phyloP scores from a whole-genome alignment of 106 monocot genomes.

The Dendrobium huoshanense region DNA sequence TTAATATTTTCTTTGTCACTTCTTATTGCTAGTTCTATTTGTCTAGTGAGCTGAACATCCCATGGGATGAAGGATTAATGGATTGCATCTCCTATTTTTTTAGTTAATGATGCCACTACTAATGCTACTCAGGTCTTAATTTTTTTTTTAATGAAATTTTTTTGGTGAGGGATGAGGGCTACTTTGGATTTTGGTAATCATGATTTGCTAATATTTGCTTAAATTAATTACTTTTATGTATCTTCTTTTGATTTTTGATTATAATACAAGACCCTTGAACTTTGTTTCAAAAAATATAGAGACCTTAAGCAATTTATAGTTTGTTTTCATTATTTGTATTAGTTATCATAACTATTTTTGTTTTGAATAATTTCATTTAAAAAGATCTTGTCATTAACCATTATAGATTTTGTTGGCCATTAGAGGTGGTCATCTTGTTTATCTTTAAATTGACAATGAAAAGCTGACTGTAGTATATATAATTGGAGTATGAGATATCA shows the following conservation, averaged over 20 bases:
- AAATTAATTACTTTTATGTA: not conserved
- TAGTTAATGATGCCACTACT: constrained; percentile 94
- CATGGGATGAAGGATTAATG: constrained; percentile 78
- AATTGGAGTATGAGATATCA: constrained; percentile 88
- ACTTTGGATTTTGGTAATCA: not conserved
- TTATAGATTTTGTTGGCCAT: constrained; percentile 83
- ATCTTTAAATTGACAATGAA: constrained; percentile 67
- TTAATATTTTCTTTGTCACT: constrained; percentile 14
- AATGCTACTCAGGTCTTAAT: constrained; percentile 73
- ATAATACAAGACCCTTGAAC: not conserved
- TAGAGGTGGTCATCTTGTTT: constrained; percentile 92
- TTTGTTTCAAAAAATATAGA: not conserved
- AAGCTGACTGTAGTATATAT: constrained; percentile 72
- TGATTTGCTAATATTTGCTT: not conserved
- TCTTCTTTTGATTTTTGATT: not conserved
- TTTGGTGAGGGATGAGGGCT: not conserved
- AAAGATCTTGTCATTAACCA: constrained; percentile 4
- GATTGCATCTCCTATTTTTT: constrained; percentile 83
- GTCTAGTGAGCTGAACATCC: constrained; percentile 68
- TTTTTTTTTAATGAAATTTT: constrained; percentile 1
- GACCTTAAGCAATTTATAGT: not conserved
- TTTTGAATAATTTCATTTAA: not conserved
- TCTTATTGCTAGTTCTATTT: constrained; percentile 81
- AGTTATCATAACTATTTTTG: not conserved
- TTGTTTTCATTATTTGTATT: not conserved